Percentiles rank a stretch among this genome's conserved stretches.
phyloP scores from a whole-genome alignment of 352 stramenopile genomes.

The Pythium dissotocum region DNA sequence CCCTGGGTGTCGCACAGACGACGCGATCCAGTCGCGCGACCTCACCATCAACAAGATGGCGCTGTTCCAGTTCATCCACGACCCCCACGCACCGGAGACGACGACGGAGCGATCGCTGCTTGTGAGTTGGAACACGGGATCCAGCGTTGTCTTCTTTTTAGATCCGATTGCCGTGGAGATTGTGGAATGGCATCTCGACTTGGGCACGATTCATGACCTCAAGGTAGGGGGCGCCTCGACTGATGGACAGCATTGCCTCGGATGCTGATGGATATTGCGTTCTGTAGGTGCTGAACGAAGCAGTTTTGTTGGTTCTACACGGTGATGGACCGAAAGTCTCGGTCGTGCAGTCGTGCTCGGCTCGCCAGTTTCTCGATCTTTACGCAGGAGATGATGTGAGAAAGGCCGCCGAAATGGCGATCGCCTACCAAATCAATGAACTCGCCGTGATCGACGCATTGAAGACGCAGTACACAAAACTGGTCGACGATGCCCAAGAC shows the following conservation, averaged over 20 bases:
- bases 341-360: conserved; percentile 68
- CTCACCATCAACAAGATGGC: conserved; percentile 82
- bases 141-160: conserved; percentile 81
- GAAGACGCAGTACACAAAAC: conserved; percentile 51
- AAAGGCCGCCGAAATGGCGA: conserved; percentile 68
- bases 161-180: conserved; percentile 84
- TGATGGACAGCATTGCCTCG: neutral
- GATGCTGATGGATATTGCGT: neutral
- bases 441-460: conserved; percentile 48
- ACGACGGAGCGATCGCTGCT: conserved; percentile 53
- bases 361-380: conserved; percentile 71
- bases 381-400: conserved; percentile 61
- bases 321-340: conserved; percentile 76
- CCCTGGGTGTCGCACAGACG: conserved; percentile 52
- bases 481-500: conserved; percentile 25
- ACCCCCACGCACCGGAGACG: conserved; percentile 49
- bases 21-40: conserved; percentile 69
- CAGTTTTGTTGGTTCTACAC: conserved; percentile 68
- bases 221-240: conserved; percentile 40
- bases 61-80: conserved; percentile 70
- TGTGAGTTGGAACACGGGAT: conserved; percentile 81
- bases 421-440: conserved; percentile 78
- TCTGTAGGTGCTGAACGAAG: conserved; percentile 65
- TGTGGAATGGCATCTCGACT: conserved; percentile 86
- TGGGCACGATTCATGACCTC: conserved; percentile 83